Evolutionary conservation across 78 protist species (phyloP).

Genomic region (slime mould (Dictyostelium discoideum)): DNA sequence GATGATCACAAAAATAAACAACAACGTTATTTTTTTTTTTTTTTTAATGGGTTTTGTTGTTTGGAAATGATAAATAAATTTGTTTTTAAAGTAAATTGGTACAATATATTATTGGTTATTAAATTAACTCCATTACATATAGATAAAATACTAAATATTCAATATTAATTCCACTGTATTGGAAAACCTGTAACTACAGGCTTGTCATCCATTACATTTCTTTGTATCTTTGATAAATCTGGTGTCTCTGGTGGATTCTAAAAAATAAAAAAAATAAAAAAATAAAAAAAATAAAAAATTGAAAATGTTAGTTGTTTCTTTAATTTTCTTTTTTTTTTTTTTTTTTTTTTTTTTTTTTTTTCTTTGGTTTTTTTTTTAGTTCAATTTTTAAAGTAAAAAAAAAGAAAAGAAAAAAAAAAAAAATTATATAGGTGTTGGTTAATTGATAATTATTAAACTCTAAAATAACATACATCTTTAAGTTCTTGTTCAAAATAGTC

Average conservation of each 20-base stretch:
- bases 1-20: too few species aligned
- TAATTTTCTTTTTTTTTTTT: too few species aligned
- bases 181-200: slow-evolving; percentile 77
- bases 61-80: neutral
- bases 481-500: slow-evolving; percentile 51
- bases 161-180: slow-evolving; percentile 51
- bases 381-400: too few species aligned
- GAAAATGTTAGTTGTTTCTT: neutral
- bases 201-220: slow-evolving; percentile 60
- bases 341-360: too few species aligned
- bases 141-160: neutral
- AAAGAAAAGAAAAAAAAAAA: too few species aligned
- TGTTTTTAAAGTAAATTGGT: neutral
- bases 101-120: neutral
- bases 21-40: neutral
- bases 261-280: neutral
- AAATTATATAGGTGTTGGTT: too few species aligned
- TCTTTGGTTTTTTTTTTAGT: too few species aligned
- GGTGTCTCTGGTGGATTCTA: slow-evolving; percentile 83
- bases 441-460: neutral
- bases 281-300: neutral
- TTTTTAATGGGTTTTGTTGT: neutral
- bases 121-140: neutral
- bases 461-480: slow-evolving; percentile 34
- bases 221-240: slow-evolving; percentile 34